Conservation (phyloP, 2,329 filamentous ascomycete species). For the Claviceps citrina region DNA sequence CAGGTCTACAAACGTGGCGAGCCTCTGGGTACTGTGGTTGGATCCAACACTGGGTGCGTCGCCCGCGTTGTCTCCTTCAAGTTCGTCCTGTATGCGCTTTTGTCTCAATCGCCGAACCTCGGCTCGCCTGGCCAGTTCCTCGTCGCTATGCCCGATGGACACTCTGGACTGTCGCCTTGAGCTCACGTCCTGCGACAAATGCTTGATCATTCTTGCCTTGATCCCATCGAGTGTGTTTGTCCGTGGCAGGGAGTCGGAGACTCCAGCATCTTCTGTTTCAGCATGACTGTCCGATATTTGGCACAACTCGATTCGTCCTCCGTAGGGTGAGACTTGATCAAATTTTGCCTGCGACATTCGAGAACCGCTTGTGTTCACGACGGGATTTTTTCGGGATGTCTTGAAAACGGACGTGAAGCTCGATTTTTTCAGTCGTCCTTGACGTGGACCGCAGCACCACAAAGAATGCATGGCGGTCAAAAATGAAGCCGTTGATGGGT, state of each 20-base stretch:
- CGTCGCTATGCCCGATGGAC: conserved; percentile 31
- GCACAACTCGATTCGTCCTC: conserved; percentile 14
- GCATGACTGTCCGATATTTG: conserved; percentile 24
- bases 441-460: conserved; percentile 13
- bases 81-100: conserved; percentile 42
- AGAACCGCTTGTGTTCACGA: conserved; percentile 3
- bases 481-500: background rate
- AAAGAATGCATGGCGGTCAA: conserved; percentile 8
- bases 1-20: conserved; percentile 15
- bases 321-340: conserved; percentile 7
- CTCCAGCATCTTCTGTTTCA: conserved; percentile 22
- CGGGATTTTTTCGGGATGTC: conserved; percentile 4
- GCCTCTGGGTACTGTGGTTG: conserved; percentile 11
- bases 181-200: conserved; percentile 30
- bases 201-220: conserved; percentile 28
- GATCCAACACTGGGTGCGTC: conserved; percentile 18
- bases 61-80: conserved; percentile 30
- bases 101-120: conserved; percentile 40
- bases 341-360: background rate
- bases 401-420: conserved; percentile 7
- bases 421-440: conserved; percentile 4
- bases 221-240: conserved; percentile 29
- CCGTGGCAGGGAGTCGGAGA: conserved; percentile 15
- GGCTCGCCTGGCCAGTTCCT: conserved; percentile 38
- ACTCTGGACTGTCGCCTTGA: conserved; percentile 24